Conservation (phyloP, 2,329 filamentous ascomycete species). For the Colletotrichum tropicale region DNA sequence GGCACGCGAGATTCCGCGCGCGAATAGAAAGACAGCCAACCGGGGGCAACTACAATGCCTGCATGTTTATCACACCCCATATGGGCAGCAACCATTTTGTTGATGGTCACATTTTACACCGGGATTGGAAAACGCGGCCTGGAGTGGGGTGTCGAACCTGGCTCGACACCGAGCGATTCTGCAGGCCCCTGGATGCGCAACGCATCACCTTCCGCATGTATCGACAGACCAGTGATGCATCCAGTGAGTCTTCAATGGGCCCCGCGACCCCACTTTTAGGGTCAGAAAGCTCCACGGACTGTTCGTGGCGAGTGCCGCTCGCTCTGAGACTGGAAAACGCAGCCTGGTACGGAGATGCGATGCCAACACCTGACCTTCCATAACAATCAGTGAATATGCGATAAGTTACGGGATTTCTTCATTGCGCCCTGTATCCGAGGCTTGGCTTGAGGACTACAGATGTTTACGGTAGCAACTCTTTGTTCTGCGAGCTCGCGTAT, state of each 20-base stretch:
- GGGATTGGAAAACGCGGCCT: neutral
- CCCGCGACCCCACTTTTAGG: neutral
- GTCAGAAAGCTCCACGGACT: neutral
- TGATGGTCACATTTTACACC: neutral
- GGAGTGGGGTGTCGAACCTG: neutral
- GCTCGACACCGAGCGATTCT: neutral
- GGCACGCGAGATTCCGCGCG: neutral
- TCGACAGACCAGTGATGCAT: neutral
- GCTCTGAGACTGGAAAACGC: no score
- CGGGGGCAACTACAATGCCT: neutral
- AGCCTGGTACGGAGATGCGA: no score
- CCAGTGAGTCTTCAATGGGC: neutral
- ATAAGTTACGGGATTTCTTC: no score
- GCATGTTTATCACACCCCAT: neutral
- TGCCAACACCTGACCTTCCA: no score
- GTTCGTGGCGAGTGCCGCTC: no score
- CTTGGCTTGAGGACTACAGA: no score
- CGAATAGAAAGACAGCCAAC: neutral
- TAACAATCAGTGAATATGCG: no score
- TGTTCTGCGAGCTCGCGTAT: no score
- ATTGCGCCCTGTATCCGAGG: no score
- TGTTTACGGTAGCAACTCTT: no score
- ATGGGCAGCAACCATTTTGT: neutral
- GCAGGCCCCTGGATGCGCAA: neutral
- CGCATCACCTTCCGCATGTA: neutral